Evolutionary conservation across 176 grass and related monocot genomes (phyloP), one percentile per base, ranked within the genome.

Genomic region (Eleusine indica): DNA sequence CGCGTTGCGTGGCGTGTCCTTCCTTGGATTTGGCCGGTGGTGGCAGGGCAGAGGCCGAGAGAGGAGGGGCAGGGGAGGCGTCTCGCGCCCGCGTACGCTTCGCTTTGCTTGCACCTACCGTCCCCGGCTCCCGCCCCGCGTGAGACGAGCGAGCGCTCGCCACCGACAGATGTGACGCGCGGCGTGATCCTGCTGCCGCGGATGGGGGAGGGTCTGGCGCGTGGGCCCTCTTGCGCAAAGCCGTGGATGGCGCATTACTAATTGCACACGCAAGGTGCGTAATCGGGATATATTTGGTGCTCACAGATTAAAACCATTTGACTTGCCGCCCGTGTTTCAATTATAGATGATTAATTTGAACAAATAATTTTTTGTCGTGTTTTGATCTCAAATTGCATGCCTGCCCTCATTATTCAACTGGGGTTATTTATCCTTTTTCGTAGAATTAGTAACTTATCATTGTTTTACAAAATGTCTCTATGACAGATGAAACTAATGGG

Each of bases 101-200:
- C 39, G 65, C 16, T 66, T 71, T 54, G 80, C 66, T 77, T 57
- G 7, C 86, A 87, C 86, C 80, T 4, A 87, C 76, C 75, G 67
- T 41, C 71, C 47, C 40, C 77, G 44, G 28, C 79, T 9, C 8
- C 18, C 21, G 21, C 58, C n/a, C n/a, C 57, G n/a, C 8, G 57
- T n/a, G 62, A 10, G 3, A 25, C 25, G 25, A 43, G 85, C 42
- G 22, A 52, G 43, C 56, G 43, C 12, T 62, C 71, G 5, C 29
- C 86, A 28, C 73, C 56, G 80, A 88, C 86, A 18, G 68, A 74
- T 68, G 81, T n/a, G 60, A 68, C 81, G 80, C 86, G 56, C 86
- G 56, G 35, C 73, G 13, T 16, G 70, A 74, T 74, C 84, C n/a
- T 58, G 56, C 3, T 28, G 10, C 29, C 18, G 43, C 7, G 30